phyloP scores from a whole-genome alignment of 495 filamentous ascomycete species.

The Penicillium ochrochloron region DNA sequence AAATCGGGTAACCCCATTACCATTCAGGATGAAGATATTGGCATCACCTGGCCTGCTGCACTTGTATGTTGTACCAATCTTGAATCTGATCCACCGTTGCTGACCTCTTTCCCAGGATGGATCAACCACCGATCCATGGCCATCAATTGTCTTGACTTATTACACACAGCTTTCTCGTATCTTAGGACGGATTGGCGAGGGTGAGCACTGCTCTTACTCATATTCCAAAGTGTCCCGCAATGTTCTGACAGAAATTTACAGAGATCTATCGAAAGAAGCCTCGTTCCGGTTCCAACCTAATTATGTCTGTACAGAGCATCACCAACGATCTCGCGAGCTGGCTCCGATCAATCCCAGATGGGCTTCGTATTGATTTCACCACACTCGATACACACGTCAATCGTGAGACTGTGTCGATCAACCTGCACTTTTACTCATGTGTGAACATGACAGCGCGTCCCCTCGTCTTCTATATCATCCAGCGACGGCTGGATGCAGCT shows the following conservation, averaged over 20 bases:
- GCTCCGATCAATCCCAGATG: constrained; percentile 45
- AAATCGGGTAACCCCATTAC: constrained; percentile 57
- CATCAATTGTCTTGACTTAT: constrained; percentile 50
- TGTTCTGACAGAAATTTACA: constrained; percentile 6
- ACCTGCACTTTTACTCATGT: constrained; percentile 56
- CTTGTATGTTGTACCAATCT: constrained; percentile 27
- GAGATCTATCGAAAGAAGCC: constrained; percentile 53
- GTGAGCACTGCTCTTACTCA: constrained; percentile 14
- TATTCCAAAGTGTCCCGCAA: not conserved
- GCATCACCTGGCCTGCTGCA: constrained; percentile 43
- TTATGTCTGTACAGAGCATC: constrained; percentile 52
- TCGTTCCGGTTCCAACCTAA: constrained; percentile 46
- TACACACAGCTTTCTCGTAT: constrained; percentile 54
- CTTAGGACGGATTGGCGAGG: constrained; percentile 48
- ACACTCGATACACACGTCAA: constrained; percentile 41
- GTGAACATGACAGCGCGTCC: constrained; percentile 57
- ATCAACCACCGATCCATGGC: constrained; percentile 41
- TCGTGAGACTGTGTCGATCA: constrained; percentile 52
- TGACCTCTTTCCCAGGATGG: constrained; percentile 28
- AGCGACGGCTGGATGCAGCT: constrained; percentile 43
- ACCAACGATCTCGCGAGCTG: constrained; percentile 47
- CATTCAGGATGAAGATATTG: constrained; percentile 56
- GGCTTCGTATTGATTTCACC: constrained; percentile 49
- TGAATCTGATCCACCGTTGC: not conserved
- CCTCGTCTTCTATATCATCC: constrained; percentile 54